Evolutionary conservation across 2,329 filamentous ascomycete genomes (phyloP).

Genomic region (Colletotrichum camelliae): DNA sequence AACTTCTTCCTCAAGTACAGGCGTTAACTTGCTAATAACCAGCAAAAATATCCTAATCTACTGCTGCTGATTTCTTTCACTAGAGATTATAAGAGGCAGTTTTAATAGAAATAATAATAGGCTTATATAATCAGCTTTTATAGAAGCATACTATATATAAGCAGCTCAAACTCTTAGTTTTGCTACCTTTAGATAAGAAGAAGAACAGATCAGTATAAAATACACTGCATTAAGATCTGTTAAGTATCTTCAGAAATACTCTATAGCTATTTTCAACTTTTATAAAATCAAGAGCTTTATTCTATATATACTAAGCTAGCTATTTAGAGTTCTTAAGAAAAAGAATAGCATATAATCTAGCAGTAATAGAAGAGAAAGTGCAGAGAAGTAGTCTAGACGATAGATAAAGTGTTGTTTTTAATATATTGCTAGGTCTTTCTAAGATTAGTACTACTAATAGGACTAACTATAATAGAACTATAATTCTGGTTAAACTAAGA

Average conservation of each 20-base stretch:
- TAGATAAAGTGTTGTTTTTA: not conserved
- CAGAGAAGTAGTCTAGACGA: not conserved
- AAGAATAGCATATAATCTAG: not conserved
- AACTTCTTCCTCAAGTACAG: not conserved
- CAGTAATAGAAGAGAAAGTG: not conserved
- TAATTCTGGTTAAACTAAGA: not conserved
- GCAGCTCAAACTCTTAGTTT: not conserved
- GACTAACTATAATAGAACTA: not conserved
- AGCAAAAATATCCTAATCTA: not conserved
- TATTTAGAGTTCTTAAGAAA: not conserved
- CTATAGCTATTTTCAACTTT: not conserved
- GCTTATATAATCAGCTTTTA: not conserved
- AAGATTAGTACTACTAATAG: constrained; percentile 19
- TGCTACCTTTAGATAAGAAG: not conserved
- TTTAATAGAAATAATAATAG: not conserved
- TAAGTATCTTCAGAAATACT: not conserved
- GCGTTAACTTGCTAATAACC: not conserved
- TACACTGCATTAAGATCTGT: not conserved
- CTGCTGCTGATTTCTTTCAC: not conserved
- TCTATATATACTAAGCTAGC: not conserved
- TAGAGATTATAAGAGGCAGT: not conserved
- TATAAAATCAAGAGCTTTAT: not conserved
- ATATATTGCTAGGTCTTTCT: not conserved
- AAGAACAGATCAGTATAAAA: fast-evolving
- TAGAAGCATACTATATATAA: not conserved